Percentiles rank a stretch among this genome's conserved stretches.
Evolutionary conservation across 768 basidiomycete genomes (phyloP).

Genomic region (Brasilioporus rufonigricans): DNA sequence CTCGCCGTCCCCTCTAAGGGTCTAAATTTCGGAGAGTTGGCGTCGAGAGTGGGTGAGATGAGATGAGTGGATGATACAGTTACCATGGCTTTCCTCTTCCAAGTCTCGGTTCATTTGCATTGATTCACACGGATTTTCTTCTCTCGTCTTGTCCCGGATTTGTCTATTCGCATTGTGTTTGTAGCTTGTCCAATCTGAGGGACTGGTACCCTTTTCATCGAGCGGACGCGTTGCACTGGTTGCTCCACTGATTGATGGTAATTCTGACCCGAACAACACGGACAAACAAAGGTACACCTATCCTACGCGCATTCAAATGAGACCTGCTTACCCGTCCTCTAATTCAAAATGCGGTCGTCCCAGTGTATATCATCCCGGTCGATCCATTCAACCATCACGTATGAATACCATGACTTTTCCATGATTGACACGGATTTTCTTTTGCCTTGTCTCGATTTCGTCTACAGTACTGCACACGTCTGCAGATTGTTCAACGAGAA

Average conservation of each 20-base stretch:
- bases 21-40: neutral
- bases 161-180: slow-evolving; percentile 12
- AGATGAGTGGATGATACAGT: neutral
- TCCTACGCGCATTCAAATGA: too few species aligned
- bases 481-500: neutral
- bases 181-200: slow-evolving; percentile 16
- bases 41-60: neutral
- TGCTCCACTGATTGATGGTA: too few species aligned
- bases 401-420: too few species aligned
- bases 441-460: too few species aligned
- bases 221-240: neutral
- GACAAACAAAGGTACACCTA: too few species aligned
- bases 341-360: too few species aligned
- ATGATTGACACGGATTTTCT: too few species aligned
- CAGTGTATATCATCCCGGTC: too few species aligned
- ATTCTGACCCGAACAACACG: too few species aligned
- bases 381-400: too few species aligned
- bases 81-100: neutral
- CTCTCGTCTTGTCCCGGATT: slow-evolving; percentile 8
- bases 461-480: too few species aligned
- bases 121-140: slow-evolving; percentile 20
- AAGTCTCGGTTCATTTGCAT: slow-evolving; percentile 15
- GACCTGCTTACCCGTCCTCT: too few species aligned
- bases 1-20: slow-evolving; percentile 24
- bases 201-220: slow-evolving; percentile 22